Percentiles rank a stretch among this genome's conserved stretches.
phyloP scores from a whole-genome alignment of 179 eudicot genomes.

The Dionaea muscipula region DNA sequence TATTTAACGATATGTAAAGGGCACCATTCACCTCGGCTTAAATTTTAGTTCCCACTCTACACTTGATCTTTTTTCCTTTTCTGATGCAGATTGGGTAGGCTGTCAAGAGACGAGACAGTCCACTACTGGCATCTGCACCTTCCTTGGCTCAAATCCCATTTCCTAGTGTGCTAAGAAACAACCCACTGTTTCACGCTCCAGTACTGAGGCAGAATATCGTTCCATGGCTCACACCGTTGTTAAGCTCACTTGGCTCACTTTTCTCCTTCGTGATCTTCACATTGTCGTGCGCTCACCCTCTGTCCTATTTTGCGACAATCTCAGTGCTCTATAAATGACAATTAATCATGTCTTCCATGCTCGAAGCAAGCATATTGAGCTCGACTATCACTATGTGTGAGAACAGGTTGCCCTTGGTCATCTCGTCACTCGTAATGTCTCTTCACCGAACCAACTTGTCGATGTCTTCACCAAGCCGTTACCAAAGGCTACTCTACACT shows the following conservation, averaged over 20 bases:
- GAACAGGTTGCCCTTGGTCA: no score
- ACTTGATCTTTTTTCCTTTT: not conserved
- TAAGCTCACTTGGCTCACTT: not conserved
- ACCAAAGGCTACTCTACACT: no score
- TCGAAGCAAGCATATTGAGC: conserved; percentile 6
- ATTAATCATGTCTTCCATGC: conserved; percentile 4
- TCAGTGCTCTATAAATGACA: not conserved
- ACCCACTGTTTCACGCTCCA: not conserved
- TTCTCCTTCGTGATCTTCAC: not conserved
- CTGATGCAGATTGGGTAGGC: conserved; percentile 4
- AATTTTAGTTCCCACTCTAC: no score
- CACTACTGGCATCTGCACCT: not conserved
- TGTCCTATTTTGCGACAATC: not conserved
- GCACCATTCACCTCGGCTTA: no score
- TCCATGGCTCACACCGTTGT: not conserved
- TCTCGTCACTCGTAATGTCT: no score
- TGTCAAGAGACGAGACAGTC: not conserved
- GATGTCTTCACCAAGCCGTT: no score
- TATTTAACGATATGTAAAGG: no score
- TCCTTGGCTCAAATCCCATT: not conserved
- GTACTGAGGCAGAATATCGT: conserved; percentile 7
- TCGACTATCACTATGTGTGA: conserved; percentile 3
- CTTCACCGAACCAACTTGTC: no score
- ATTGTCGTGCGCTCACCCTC: not conserved
- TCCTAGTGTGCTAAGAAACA: conserved; percentile 1